Percentiles rank a stretch among this genome's conserved stretches.
These are phyloP conservation scores for Candida stauntonica DNA, from an alignment of 805 yeast species.

Conservation along the genomic window DNA sequence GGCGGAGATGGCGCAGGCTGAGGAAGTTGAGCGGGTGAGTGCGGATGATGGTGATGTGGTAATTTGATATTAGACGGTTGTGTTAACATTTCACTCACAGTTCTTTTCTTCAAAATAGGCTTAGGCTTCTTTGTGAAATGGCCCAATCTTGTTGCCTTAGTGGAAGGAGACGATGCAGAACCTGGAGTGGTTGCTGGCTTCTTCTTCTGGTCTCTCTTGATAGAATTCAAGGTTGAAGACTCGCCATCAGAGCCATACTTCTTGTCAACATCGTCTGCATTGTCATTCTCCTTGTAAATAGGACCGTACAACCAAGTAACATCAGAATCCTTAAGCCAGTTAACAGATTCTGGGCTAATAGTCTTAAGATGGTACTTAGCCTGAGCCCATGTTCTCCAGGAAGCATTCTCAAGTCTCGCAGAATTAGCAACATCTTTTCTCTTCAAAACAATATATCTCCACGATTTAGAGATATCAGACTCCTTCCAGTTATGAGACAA, in stretches of 20 bases:
- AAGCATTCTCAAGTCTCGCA: conserved; percentile 81
- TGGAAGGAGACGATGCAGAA: conserved; percentile 11
- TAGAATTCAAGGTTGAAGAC: conserved; percentile 24
- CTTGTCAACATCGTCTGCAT: conserved; percentile 18
- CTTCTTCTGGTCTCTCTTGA: conserved; percentile 20
- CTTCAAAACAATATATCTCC: conserved; percentile 86
- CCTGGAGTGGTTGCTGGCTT: conserved; percentile 13
- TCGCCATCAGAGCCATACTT: conserved; percentile 40
- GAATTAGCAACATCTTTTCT: conserved; percentile 81
- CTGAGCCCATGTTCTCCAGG: conserved; percentile 99
- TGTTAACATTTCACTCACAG: conserved; percentile 76
- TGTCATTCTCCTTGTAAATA: conserved; percentile 21
- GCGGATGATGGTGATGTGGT: conserved; percentile 20
- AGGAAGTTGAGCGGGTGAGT: conserved; percentile 1
- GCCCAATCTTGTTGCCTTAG: conserved; percentile 10
- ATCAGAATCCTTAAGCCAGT: conserved; percentile 96
- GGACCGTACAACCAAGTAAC: conserved; percentile 99
- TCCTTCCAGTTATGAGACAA: conserved; percentile 96
- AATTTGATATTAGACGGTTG: conserved; percentile 38
- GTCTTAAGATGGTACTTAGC: conserved; percentile 73
- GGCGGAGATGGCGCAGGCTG: conserved; percentile 23
- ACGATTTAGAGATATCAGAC: conserved; percentile 84
- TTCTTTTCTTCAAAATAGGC: conserved; percentile 84
- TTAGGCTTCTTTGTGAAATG: conserved; percentile 40
- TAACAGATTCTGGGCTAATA: conserved; percentile 84